Conservation (phyloP, 352 stramenopile genomes). For the Pythium aquatile region DNA sequence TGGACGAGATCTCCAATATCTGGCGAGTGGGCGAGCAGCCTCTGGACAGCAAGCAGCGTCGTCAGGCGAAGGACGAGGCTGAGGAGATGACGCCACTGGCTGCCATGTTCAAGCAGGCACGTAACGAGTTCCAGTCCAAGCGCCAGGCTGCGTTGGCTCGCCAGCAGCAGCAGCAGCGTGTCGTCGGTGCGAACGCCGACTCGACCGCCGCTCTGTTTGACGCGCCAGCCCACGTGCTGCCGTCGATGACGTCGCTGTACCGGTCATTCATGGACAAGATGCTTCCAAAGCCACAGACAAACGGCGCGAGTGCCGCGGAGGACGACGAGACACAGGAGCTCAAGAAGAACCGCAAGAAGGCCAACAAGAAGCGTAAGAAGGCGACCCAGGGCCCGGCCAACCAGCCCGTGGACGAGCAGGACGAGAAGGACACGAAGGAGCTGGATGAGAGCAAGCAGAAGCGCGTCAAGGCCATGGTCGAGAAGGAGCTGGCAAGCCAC, state of each 20-base stretch:
- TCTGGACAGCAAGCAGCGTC: conserved; percentile 36
- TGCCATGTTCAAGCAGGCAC: conserved; percentile 30
- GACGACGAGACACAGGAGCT: conserved; percentile 32
- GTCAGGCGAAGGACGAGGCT: conserved; percentile 30
- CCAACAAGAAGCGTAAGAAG: conserved; percentile 32
- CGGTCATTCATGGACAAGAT: conserved; percentile 88
- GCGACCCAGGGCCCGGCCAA: conserved; percentile 14
- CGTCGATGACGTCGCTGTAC: conserved; percentile 82
- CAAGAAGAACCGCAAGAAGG: conserved; percentile 64
- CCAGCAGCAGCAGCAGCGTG: conserved; percentile 11
- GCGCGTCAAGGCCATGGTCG: conserved; percentile 60
- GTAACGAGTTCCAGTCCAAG: conserved; percentile 23
- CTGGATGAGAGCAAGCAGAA: conserved; percentile 33
- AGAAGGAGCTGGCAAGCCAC: conserved; percentile 60
- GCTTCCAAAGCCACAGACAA: conserved; percentile 57
- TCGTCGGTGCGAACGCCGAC: conserved; percentile 19
- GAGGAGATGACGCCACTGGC: conserved; percentile 40
- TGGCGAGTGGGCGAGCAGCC: conserved; percentile 58
- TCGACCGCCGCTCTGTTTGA: conserved; percentile 62
- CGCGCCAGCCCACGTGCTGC: conserved; percentile 75
- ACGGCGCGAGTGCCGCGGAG: conserved; percentile 1
- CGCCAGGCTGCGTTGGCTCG: conserved; percentile 15
- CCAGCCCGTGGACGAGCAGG: conserved; percentile 13
- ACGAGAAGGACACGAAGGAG: conserved; percentile 25
- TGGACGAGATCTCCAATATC: conserved; percentile 54